Base-by-base conservation (phyloP, 1,139 yeast genomes). In the Pichia sp. region DNA sequence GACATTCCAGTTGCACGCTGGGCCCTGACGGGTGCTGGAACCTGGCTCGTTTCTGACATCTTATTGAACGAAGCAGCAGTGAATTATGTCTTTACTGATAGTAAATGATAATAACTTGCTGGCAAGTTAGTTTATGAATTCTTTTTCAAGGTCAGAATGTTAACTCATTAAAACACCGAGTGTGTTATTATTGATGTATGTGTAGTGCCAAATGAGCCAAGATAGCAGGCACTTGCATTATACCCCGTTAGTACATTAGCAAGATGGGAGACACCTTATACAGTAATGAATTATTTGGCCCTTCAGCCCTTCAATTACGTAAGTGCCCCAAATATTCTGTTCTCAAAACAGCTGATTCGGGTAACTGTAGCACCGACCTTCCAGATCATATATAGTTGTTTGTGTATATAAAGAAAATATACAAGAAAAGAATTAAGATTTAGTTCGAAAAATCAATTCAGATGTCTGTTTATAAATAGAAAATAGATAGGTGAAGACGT, bases 21-120 rank as follows among this genome's bases (percentile, higher is more conserved):
- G 38, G 38, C 38, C n/a, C 46, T 52, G 4, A 29, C 11, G 4
- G 53, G 13, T 34, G 52, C 31, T 8, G 40, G 36, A 38, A 34
- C n/a, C 8, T 31, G 16, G 5, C 34, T 30, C 13, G 50, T 31
- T 29, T 40, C 45, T n/a, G 50, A 41, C 50, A 48, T 48, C 16
- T 34, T 34, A 34, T 13, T 10, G 8, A 34, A 34, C n/a, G n/a
- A n/a, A n/a, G 38, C 4, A 34, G n/a, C n/a, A 4, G 38, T 34
- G 38, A 13, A 34, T 34, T 34, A 13, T 34, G n/a, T 34, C 38
- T 10, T 13, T 34, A 11, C n/a, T 34, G 11, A 8, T 34, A 11
- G 38, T 13, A 34, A 34, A 34, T 13, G n/a, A 34, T 34, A 13
- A 34, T 13, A 4, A 8, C 8, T 8, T 13, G n/a, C 38, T 34